Percentiles rank a stretch among this genome's conserved stretches.
Evolutionary conservation across 768 basidiomycete species (phyloP).

Genomic region (Terana coerulea): DNA sequence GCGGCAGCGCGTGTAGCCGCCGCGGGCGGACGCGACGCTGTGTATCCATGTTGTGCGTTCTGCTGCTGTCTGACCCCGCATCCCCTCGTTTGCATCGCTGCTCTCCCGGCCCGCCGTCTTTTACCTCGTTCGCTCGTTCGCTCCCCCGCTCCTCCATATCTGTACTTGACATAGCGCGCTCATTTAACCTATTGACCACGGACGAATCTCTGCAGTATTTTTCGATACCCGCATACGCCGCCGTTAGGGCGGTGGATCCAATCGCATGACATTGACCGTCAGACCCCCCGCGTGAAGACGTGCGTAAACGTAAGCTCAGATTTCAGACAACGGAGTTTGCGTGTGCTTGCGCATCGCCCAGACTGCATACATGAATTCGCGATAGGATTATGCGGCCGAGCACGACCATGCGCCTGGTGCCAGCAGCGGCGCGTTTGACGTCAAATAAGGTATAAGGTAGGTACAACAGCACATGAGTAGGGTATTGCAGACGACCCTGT

Average conservation of each 20-base stretch:
- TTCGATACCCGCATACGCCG: slow-evolving; percentile 11
- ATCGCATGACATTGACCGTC: slow-evolving; percentile 10
- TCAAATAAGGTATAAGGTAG: slow-evolving; percentile 1
- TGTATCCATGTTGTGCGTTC: slow-evolving; percentile 11
- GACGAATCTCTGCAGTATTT: slow-evolving; percentile 18
- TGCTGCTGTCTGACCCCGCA: slow-evolving; percentile 11
- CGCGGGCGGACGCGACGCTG: neutral
- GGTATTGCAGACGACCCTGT: neutral
- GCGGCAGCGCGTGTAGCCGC: slow-evolving; percentile 21
- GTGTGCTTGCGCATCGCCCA: no score
- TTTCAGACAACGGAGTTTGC: no score
- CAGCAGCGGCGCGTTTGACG: no score
- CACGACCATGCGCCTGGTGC: no score
- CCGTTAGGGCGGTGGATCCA: slow-evolving; percentile 9
- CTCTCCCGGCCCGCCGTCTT: slow-evolving; percentile 11
- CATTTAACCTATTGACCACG: slow-evolving; percentile 19
- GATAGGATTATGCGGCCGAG: no score
- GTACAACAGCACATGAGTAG: neutral
- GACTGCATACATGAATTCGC: no score
- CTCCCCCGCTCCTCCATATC: slow-evolving; percentile 11
- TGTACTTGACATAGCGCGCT: slow-evolving; percentile 20
- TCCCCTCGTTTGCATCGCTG: slow-evolving; percentile 13
- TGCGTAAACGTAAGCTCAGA: no score
- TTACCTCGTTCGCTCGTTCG: slow-evolving; percentile 7
- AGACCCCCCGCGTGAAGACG: no score